Evolutionary conservation across 2,329 filamentous ascomycete species (phyloP), one percentile per base, ranked within the genome.

Genomic region (Aureobasidium vineae): DNA sequence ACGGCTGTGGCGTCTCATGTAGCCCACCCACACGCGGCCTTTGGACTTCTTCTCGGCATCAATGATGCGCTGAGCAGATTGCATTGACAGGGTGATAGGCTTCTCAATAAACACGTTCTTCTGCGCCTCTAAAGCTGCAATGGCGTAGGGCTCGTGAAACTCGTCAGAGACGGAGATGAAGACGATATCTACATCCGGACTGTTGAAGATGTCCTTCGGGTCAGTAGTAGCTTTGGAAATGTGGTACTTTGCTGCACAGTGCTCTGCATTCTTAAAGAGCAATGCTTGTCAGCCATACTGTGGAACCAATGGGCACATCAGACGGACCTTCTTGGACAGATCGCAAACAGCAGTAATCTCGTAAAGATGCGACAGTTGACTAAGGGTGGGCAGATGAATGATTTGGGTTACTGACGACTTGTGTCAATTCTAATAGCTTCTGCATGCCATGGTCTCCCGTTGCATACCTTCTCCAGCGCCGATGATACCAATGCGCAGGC

Each of bases 31-130:
- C 1, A 87, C 79, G 36, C 73, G 78, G 0, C 79, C 80, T 13
- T 73, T 70, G 2, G 75, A 73, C 0, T 79, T 79, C 0, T 67
- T 70, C 71, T 86, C 82, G 0, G 85, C 85, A 0, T 76, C 80
- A 36, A 82, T 75, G 26, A 89, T 81, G 0, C 75, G 72, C 31
- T 81, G 74, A 0, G 81, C 75, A 54, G 82, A 80, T 2, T 76
- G 77, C 23, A 82, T 73, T 28, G 78, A 82, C 5, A 88, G 71
- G 0, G 84, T 79, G 1, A 86, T 70, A 0, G 86, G 86, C 66
- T 87, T 87, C 72, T 89, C 86, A 4, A 88, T 76, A 67, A 89
- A 79, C 13, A 83, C 82, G 68, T 83, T 77, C 72, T 89, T 89
- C 63, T 81, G 79, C 19, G 82, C 74, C 63, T 82, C 68, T 1